phyloP scores from a whole-genome alignment of 2,329 filamentous ascomycete genomes.

The Metarhizium brunneum region DNA sequence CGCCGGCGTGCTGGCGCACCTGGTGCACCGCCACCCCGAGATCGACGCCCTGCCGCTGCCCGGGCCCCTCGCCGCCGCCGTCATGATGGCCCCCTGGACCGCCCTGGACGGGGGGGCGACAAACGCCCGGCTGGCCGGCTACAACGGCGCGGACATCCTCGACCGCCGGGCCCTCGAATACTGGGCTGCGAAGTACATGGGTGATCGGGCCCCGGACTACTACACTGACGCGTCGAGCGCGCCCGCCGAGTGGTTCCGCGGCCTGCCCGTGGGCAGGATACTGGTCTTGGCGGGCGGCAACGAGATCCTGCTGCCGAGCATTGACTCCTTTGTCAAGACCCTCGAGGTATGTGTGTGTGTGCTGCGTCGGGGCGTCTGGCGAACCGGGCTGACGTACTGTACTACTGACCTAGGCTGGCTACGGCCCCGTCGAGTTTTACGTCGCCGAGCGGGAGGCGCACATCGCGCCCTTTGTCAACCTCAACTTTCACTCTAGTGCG shows the following conservation, averaged over 20 bases:
- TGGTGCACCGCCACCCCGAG: conserved; percentile 9
- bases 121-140: not conserved
- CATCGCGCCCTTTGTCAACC: conserved; percentile 11
- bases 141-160: conserved; percentile 9
- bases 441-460: conserved; percentile 11
- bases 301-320: conserved; percentile 10
- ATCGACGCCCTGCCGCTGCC: conserved; percentile 7
- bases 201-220: conserved; percentile 6
- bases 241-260: conserved; percentile 11
- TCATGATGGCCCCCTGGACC: conserved; percentile 11
- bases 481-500: conserved; percentile 5
- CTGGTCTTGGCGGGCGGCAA: conserved; percentile 10
- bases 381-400: too few relatives aligned
- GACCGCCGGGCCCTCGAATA: not conserved
- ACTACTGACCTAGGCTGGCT: conserved; percentile 1
- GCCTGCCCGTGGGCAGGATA: conserved; percentile 8
- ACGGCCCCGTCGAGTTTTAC: conserved; percentile 10
- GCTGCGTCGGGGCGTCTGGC: too few relatives aligned
- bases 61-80: conserved; percentile 8
- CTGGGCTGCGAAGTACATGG: conserved; percentile 9
- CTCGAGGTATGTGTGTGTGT: conserved; percentile 8
- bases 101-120: conserved; percentile 2
- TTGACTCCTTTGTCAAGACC: conserved; percentile 8
- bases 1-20: conserved; percentile 11
- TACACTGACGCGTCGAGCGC: conserved; percentile 11